Evolutionary conservation across 768 basidiomycete species (phyloP).

Genomic region (Fibroporia radiculosa): DNA sequence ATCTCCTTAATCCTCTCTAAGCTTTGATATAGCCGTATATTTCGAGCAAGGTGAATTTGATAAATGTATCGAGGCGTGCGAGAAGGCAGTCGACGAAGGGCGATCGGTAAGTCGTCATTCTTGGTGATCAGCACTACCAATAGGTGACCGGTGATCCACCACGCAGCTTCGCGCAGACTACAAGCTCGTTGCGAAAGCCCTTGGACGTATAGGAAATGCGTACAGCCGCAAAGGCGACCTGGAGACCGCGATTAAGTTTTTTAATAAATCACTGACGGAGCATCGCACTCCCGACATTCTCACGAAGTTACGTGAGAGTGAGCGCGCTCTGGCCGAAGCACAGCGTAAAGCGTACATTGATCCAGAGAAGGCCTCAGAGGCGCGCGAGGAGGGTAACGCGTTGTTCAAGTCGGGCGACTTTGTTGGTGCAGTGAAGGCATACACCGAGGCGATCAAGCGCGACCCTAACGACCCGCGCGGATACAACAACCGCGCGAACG

Average conservation of each 20-base stretch:
- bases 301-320: constrained; percentile 79
- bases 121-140: not conserved
- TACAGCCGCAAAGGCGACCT: constrained; percentile 78
- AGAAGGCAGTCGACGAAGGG: constrained; percentile 96
- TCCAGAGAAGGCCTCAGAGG: constrained; percentile 70
- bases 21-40: constrained; percentile 62
- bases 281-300: constrained; percentile 93
- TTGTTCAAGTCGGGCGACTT: constrained; percentile 93
- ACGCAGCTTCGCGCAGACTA: constrained; percentile 79
- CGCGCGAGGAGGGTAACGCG: constrained; percentile 88
- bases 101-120: constrained; percentile 54
- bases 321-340: constrained; percentile 68
- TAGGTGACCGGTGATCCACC: not conserved
- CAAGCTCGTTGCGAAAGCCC: constrained; percentile 92
- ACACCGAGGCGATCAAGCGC: constrained; percentile 95
- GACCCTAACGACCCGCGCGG: constrained; percentile 84
- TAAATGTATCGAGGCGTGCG: constrained; percentile 83
- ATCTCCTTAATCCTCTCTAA: constrained; percentile 1
- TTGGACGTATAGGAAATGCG: constrained; percentile 82
- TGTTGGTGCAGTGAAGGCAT: constrained; percentile 83
- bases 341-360: constrained; percentile 84
- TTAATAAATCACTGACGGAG: constrained; percentile 89
- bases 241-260: constrained; percentile 78
- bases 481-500: constrained; percentile 98
- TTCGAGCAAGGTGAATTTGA: constrained; percentile 92